Percentiles rank a stretch among this genome's conserved stretches.
These are phyloP conservation scores for Melastoma candidum DNA, from an alignment of 441 rosid genomes.

Conservation along the genomic window DNA sequence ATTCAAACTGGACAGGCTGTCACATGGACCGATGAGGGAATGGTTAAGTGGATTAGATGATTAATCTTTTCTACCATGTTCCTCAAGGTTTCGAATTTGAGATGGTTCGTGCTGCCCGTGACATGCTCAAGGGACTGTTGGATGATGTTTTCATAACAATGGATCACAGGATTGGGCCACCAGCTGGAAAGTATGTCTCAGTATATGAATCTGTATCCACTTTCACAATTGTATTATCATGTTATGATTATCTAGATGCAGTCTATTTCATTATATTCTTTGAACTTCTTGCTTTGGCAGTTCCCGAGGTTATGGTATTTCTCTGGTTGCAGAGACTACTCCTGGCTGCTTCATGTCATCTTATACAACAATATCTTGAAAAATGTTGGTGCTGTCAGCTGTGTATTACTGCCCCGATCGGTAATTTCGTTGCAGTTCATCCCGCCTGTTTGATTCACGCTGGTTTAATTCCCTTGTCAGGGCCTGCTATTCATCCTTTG, in stretches of 20 bases:
- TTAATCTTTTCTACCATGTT: conserved; percentile 65
- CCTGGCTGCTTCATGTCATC: conserved; percentile 72
- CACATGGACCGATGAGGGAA: conserved; percentile 71
- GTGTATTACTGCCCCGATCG: too few species aligned
- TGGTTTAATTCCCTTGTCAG: conserved; percentile 23
- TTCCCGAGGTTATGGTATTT: conserved; percentile 85
- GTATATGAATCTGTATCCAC: conserved; percentile 2
- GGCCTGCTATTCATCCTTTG: conserved; percentile 74
- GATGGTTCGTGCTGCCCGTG: conserved; percentile 83
- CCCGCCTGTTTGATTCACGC: too few species aligned
- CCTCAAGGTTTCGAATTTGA: conserved; percentile 59
- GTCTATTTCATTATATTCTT: background rate
- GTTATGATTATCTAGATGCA: too few species aligned
- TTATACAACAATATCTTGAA: conserved; percentile 50
- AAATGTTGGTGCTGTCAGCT: too few species aligned
- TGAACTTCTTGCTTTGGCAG: conserved; percentile 27
- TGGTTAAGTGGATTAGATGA: conserved; percentile 90
- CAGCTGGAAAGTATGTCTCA: conserved; percentile 75
- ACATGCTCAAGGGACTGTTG: conserved; percentile 69
- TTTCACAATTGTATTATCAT: background rate
- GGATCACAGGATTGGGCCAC: conserved; percentile 56
- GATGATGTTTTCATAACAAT: conserved; percentile 74
- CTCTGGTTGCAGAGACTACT: conserved; percentile 84
- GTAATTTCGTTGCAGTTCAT: too few species aligned
- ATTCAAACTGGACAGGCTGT: conserved; percentile 39